Evolutionary conservation across 441 rosid species (phyloP), one percentile per base, ranked within the genome.

Genomic region (Croton laevigatus): DNA sequence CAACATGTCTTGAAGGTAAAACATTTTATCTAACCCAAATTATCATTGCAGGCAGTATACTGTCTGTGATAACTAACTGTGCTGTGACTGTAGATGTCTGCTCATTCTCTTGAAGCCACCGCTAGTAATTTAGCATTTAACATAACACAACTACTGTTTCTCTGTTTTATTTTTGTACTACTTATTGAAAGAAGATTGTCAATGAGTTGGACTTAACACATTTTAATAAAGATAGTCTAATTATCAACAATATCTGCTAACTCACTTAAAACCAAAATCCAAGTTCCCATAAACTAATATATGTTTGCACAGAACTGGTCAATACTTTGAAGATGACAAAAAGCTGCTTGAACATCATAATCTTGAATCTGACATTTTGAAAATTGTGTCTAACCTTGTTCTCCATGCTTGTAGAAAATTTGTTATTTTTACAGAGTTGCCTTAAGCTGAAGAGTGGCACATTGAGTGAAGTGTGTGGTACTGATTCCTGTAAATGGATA

Each of bases 1-100:
- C 97, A 57, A 94, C 97, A 59, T 91, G 97, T 81, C 97, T 94
- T 63, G 98, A 94, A 79, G 98, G 97, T 91, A 85, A 71, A 64
- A 65, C 60, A 77, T 67, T 46, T 65, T 20, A 54, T 65, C 44
- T 62, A 45, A 44, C 57, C 63, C 52, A 57, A 48, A 7, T 37
- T 55, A 40, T 14, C 60, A 42, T 60, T 59, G 48, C 53, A n/a
- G 14, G 37, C 6, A 8, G 8, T 32, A 14, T 4, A 34, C 12
- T 23, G 51, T 37, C 19, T 48, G 32, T 42, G 17, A 42, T 62
- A 40, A 46, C 40, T 23, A 46, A 27, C 32, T 27, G 32, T 27
- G 2, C n/a, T n/a, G 2, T 27, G 32, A 27, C 32, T 27, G 32
- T 2, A 27, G 62, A 68, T 40, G 62, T 17, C 40, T 64, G 37